Base-by-base conservation (phyloP, 1,139 yeast species). In the Diutina neorugosa region DNA sequence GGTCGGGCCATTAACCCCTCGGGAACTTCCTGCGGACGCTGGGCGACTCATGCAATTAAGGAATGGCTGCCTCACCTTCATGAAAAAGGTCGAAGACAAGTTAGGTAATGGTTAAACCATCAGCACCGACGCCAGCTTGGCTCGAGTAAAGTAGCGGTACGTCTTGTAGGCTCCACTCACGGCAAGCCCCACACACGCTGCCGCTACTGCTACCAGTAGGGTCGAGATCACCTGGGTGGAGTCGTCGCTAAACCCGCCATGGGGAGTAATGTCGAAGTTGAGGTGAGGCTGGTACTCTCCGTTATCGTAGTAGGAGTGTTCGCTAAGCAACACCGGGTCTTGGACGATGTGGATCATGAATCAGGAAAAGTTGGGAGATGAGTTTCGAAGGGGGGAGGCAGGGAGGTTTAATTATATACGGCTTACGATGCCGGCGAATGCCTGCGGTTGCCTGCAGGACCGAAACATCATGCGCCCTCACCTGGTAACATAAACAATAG, bases 311-410 rank as follows among this genome's bases (percentile, higher is more conserved):
- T 46, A 46, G 12, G n/a, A 27, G 41, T 46, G 50, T 11, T 46
- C 50, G 31, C 31, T 46, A 12, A 46, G 40, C n/a, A 46, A 16
- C 21, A 46, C 37, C 20, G 50, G 50, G 23, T 46, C 50, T 5
- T 11, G 27, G 21, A 46, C 40, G 27, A 46, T 21, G 50, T 44
- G 48, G 34, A 44, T 23, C 31, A 21, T 44, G 37, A n/a, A n/a
- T n/a, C n/a, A n/a, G n/a, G 37, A 31, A 11, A 31, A 7, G 37
- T 11, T 4, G n/a, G 14, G 4, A 11, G 37, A 31, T 11, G 37
- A 14, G 3, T 5, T 27, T 27, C 5, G 37, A 18, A 11, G 4
- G n/a, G 20, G 43, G 5, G 18, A 11, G 43, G 18, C 12, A 12
- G 37, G 37, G 37, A 11, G 37, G 37, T 31, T 31, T 31, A 31